Percentiles rank a stretch among this genome's conserved stretches.
Conservation (phyloP, 2,329 filamentous ascomycete genomes). For the Thelonectria olida region DNA sequence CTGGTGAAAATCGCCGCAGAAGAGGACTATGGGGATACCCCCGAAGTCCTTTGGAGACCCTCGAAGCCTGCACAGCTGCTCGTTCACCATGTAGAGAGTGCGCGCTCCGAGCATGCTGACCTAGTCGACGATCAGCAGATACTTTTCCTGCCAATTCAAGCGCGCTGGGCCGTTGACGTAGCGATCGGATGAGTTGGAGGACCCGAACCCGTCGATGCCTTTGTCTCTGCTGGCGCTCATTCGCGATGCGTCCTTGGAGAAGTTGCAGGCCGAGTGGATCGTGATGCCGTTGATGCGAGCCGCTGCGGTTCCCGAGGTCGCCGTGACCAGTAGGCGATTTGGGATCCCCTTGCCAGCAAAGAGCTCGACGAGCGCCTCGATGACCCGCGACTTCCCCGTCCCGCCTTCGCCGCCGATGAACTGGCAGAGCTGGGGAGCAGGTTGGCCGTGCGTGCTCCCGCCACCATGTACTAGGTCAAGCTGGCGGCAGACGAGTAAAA, state of each 20-base stretch:
- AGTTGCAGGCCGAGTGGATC: constrained; percentile 19
- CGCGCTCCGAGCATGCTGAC: neutral
- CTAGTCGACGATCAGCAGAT: neutral
- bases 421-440: neutral
- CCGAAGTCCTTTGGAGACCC: neutral
- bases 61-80: neutral
- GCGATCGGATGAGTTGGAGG: neutral
- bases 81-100: neutral
- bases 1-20: neutral
- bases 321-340: constrained; percentile 1
- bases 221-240: neutral
- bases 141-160: neutral
- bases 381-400: constrained; percentile 4
- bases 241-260: constrained; percentile 14
- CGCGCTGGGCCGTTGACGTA: neutral
- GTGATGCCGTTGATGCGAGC: constrained; percentile 22
- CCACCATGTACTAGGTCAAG: neutral
- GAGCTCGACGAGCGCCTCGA: neutral
- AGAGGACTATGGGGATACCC: neutral
- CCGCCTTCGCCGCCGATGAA: constrained; percentile 7
- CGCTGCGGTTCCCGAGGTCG: constrained; percentile 11
- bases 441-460: neutral
- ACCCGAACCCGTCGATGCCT: no score
- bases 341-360: neutral
- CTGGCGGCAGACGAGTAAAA: constrained; percentile 1